phyloP scores from a whole-genome alignment of 78 protist genomes.

The Planoprotostelium fungivorum region DNA sequence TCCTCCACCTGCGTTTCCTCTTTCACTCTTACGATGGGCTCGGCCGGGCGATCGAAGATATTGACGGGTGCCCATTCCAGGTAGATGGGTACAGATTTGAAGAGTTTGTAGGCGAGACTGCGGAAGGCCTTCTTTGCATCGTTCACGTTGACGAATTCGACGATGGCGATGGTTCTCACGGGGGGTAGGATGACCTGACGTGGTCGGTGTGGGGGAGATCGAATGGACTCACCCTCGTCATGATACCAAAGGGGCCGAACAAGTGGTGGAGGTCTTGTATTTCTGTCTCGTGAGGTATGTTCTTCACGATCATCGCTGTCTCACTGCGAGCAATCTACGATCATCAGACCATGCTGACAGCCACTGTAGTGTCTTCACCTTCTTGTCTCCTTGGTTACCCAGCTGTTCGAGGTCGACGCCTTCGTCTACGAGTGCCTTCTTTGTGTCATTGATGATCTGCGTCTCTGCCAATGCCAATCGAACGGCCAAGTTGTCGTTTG shows the following conservation, averaged over 20 bases:
- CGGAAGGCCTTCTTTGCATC: constrained; percentile 89
- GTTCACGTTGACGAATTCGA: constrained; percentile 65
- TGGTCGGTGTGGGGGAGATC: neutral
- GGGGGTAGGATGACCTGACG: constrained; percentile 68
- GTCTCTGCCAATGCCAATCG: constrained; percentile 89
- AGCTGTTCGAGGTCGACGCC: constrained; percentile 71
- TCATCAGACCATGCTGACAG: too few relatives aligned
- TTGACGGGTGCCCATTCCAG: constrained; percentile 94
- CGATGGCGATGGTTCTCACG: constrained; percentile 73
- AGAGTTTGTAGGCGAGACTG: constrained; percentile 78
- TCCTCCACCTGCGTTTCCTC: neutral
- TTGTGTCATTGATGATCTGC: constrained; percentile 68
- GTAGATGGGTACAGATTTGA: constrained; percentile 81
- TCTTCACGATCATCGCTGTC: constrained; percentile 82
- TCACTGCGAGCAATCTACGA: constrained; percentile 24
- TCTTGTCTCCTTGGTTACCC: constrained; percentile 7
- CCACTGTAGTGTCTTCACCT: too few relatives aligned
- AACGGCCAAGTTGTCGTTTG: constrained; percentile 42
- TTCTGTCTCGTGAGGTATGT: constrained; percentile 58
- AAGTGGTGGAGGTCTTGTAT: constrained; percentile 31
- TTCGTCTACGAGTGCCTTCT: constrained; percentile 30
- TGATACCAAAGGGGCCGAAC: constrained; percentile 58
- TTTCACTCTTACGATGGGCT: neutral
- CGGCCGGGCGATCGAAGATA: constrained; percentile 21
- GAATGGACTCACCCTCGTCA: constrained; percentile 19